A percentile compares a stretch with the other conserved stretches of the same genome.
Evolutionary conservation across 2,329 filamentous ascomycete species (phyloP).

Genomic region (Ophiognomonia clavigignenti-juglandacearum): DNA sequence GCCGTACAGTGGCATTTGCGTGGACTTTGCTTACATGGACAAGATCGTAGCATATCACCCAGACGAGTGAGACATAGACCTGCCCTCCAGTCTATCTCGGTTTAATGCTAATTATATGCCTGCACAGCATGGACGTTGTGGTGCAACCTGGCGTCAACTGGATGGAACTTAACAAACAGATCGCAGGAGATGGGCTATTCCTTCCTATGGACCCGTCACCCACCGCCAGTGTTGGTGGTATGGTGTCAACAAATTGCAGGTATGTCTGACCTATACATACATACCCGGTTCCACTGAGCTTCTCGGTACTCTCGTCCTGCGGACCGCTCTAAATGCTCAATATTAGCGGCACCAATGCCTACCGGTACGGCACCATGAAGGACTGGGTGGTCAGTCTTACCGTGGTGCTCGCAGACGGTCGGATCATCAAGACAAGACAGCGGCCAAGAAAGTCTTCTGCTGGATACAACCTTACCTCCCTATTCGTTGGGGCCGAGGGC

Average conservation of each 20-base stretch:
- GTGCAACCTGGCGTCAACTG: constrained; percentile 66
- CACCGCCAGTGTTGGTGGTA: constrained; percentile 51
- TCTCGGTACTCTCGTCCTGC: too few relatives aligned
- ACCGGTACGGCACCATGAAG: constrained; percentile 70
- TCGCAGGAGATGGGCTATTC: constrained; percentile 59
- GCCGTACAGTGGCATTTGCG: constrained; percentile 62
- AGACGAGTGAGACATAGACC: constrained; percentile 37
- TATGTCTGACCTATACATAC: too few relatives aligned
- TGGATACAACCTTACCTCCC: constrained; percentile 64
- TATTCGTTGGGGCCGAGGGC: constrained; percentile 68
- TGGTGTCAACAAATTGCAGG: constrained; percentile 64
- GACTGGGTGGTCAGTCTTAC: constrained; percentile 71
- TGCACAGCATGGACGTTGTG: constrained; percentile 59
- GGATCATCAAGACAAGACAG: constrained; percentile 60
- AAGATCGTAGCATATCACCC: constrained; percentile 58
- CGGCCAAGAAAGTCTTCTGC: constrained; percentile 65
- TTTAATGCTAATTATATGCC: neutral
- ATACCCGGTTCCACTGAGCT: neutral
- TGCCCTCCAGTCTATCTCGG: neutral
- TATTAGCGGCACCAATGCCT: constrained; percentile 47
- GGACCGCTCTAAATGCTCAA: neutral
- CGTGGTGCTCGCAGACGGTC: constrained; percentile 67
- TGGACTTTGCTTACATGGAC: constrained; percentile 67
- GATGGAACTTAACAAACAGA: constrained; percentile 61
- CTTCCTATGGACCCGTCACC: constrained; percentile 67